Evolutionary conservation across 129 eudicot species (phyloP), one percentile per base, ranked within the genome.

Genomic region (Scalesia atractyloides): DNA sequence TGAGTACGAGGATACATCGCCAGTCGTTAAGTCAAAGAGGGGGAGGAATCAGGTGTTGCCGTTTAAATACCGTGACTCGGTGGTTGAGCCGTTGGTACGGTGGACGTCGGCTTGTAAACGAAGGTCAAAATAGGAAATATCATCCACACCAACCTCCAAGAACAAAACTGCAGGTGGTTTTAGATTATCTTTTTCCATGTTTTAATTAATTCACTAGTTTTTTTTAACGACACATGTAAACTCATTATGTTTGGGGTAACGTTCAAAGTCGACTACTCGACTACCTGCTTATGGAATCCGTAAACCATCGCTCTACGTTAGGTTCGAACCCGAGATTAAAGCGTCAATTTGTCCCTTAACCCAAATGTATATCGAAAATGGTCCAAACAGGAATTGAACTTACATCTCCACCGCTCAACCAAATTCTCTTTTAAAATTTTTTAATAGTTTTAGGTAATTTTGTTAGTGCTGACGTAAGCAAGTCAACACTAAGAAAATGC

Each of bases 1-100:
- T 46, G 71, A 81, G 63, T 70, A 69, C 58, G 81, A 72, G 76
- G 79, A 77, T 26, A 72, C 75, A 19, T 77, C 85, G 44, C 85
- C 91, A 72, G 87, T 83, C 19, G 88, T 86, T 19, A 82, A 74
- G 75, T 83, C 92, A 68, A 86, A 84, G 47, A 75, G 88, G 66
- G 86, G 86, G 66, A 75, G 91, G 79, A 75, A 50, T 24, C 88
- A 74, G 78, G 92, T 81, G 5, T 41, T 86, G 50, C 88, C 92
- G 58, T 67, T 58, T 50, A 86, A 64, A 58, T 86, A 81, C 47
- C 57, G 88, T 47, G 92, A 86, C 83, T 81, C 92, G 46, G 75
- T 84, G 64, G 68, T 86, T 33, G 91, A 83, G 62, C 86, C 89
- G 71, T 61, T 75, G 72, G 69, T 76, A 13, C 82, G 82, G 71